Conservation (phyloP, 805 yeast genomes). For the Lipomyces japonicus region DNA sequence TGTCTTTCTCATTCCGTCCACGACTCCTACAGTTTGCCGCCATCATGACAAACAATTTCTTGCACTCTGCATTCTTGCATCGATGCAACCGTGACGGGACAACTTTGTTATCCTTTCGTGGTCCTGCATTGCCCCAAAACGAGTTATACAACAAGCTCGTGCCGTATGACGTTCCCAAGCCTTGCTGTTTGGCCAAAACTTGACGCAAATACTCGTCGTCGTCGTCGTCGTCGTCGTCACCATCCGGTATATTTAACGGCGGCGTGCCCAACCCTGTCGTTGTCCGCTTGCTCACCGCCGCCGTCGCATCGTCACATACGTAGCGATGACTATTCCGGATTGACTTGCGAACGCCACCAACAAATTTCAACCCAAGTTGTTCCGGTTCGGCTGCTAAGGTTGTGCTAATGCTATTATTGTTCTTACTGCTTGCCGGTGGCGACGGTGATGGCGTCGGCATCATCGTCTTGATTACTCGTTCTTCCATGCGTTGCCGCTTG, state of each 20-base stretch:
- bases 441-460: conserved; percentile 2
- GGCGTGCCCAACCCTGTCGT: conserved; percentile 1
- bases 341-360: conserved; percentile 9
- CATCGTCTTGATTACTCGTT: not conserved
- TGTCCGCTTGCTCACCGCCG: not conserved
- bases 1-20: conserved; percentile 2
- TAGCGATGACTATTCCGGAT: not conserved
- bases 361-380: not conserved
- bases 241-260: conserved; percentile 1
- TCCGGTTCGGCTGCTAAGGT: not conserved
- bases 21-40: too few relatives aligned
- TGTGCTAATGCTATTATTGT: not conserved
- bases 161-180: not conserved
- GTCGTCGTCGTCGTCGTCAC: not conserved
- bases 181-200: not conserved
- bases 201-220: not conserved
- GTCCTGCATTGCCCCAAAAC: conserved; percentile 10
- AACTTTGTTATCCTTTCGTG: not conserved
- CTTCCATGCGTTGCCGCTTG: conserved; percentile 5
- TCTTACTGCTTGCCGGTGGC: not conserved
- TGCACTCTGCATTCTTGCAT: conserved; percentile 14
- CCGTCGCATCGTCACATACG: not conserved
- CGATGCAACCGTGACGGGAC: conserved; percentile 1
- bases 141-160: conserved; percentile 15
- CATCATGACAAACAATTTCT: conserved; percentile 6